A percentile compares a stretch with the other conserved stretches of the same genome.
phyloP scores from a whole-genome alignment of 2,329 filamentous ascomycete genomes.

The Trichoderma sp. region DNA sequence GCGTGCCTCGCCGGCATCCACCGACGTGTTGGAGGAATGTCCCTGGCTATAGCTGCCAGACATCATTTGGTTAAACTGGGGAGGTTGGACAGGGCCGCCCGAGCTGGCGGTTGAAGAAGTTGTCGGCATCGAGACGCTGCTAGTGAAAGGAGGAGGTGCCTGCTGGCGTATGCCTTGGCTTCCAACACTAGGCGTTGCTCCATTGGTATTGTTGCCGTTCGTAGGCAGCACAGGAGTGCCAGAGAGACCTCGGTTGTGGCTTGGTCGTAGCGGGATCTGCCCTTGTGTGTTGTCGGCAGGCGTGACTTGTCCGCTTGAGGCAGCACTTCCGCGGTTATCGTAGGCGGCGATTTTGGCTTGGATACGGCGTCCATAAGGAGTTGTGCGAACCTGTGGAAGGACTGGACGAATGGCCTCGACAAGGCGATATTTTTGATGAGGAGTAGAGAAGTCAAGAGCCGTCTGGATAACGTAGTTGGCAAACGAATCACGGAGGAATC shows the following conservation, averaged over 20 bases:
- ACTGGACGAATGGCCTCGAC: constrained; percentile 85
- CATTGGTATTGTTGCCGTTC: constrained; percentile 26
- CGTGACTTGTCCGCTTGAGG: constrained; percentile 52
- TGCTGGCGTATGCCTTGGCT: constrained; percentile 35
- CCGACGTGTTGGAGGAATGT: constrained; percentile 28
- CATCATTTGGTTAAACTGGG: constrained; percentile 34
- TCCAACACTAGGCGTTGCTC: constrained; percentile 26
- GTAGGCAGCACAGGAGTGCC: constrained; percentile 40
- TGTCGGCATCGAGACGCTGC: constrained; percentile 35
- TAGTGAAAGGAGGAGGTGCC: constrained; percentile 38
- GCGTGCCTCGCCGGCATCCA: constrained; percentile 38
- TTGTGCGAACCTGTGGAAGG: constrained; percentile 80
- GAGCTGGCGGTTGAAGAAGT: constrained; percentile 30
- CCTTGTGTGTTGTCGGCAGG: constrained; percentile 56
- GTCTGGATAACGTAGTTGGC: constrained; percentile 99
- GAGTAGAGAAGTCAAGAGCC: constrained; percentile 81
- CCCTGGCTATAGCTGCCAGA: constrained; percentile 31
- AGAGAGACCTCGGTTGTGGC: constrained; percentile 46
- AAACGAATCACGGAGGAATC: constrained; percentile 86
- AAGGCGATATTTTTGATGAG: constrained; percentile 70
- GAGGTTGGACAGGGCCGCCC: constrained; percentile 31
- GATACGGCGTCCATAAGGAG: constrained; percentile 92
- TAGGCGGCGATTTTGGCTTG: constrained; percentile 77
- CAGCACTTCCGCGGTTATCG: constrained; percentile 49
- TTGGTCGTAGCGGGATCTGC: constrained; percentile 53